Base-by-base conservation (phyloP, 768 basidiomycete genomes). In the Termitomyces sp. region DNA sequence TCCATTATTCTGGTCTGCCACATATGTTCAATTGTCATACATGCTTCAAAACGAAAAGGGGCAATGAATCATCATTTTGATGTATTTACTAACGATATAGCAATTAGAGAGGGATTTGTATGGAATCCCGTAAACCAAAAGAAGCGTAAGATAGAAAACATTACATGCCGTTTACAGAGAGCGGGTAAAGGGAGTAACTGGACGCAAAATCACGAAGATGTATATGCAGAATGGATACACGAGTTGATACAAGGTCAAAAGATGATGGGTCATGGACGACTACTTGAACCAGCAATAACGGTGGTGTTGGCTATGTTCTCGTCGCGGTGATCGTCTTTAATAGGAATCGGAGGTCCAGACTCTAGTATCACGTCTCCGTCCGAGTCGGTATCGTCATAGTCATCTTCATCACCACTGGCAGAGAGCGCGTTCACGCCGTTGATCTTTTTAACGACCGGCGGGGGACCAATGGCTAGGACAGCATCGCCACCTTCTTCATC, bases 281-380 rank as follows among this genome's bases (percentile, higher is more conserved):
- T 63, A 20, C 53, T 53, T 43, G 62, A 55, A 53, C 67, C 67
- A 22, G 63, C 63, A 27, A 59, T 56, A 24, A 63, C 60, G 48
- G 55, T 56, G n/a, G 51, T n/a, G 20, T 41, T 39, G 14, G 58
- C 54, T 49, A 56, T 50, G 39, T 24, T 50, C 18, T 59, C 63
- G 5, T 63, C 57, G 37, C 46, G 55, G 37, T 58, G 48, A 41
- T 66, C 60, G 54, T 67, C 63, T 10, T 59, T 56, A 14, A 39
- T 41, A n/a, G 65, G 61, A 34, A 76, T 69, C 32, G 81, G 78
- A 4, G 89, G 88, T 1, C 89, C 89, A 20, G 86, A 80, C 71
- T 90, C 89, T 64, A 91, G 72, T 64, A 91, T 87, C 24, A 91
- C 70, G 62, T 91, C 88, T 20, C 79, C 82, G 62, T 90, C 87